Evolutionary conservation across 108 stramenopile genomes (phyloP).

Genomic region (Pelagomonas calceolata): DNA sequence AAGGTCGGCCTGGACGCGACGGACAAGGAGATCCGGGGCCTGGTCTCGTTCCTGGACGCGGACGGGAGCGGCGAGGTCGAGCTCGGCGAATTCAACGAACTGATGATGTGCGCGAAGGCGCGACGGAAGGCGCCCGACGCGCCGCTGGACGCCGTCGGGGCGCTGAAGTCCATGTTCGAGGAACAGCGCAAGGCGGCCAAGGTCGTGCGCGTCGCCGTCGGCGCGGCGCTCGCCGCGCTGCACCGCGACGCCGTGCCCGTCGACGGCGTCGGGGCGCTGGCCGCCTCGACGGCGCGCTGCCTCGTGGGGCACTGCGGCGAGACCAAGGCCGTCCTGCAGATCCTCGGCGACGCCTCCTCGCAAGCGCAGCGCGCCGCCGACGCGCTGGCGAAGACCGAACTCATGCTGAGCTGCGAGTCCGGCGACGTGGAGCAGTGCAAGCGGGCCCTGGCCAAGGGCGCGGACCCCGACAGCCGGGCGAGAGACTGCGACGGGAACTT

Average conservation of each 20-base stretch:
- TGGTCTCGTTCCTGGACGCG: conserved; percentile 29
- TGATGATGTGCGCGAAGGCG: conserved; percentile 1
- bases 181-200: conserved; percentile 30
- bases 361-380: background rate
- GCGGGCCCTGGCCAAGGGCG: background rate
- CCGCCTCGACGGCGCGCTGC: background rate
- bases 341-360: background rate
- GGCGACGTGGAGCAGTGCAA: background rate
- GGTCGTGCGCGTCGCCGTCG: conserved; percentile 47
- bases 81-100: conserved; percentile 31
- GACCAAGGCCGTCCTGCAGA: too few relatives aligned
- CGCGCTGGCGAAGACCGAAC: background rate
- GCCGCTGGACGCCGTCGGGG: conserved; percentile 8
- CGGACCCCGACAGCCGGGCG: background rate
- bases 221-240: conserved; percentile 31
- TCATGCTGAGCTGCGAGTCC: background rate
- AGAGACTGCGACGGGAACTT: background rate
- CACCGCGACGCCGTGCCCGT: conserved; percentile 26
- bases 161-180: conserved; percentile 37
- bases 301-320: background rate
- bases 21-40: conserved; percentile 13
- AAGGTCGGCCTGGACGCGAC: background rate
- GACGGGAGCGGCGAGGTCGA: conserved; percentile 36
- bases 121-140: conserved; percentile 4
- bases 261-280: background rate